Conservation (phyloP, 2,329 filamentous ascomycete genomes). For the Coleophoma crateriformis region DNA sequence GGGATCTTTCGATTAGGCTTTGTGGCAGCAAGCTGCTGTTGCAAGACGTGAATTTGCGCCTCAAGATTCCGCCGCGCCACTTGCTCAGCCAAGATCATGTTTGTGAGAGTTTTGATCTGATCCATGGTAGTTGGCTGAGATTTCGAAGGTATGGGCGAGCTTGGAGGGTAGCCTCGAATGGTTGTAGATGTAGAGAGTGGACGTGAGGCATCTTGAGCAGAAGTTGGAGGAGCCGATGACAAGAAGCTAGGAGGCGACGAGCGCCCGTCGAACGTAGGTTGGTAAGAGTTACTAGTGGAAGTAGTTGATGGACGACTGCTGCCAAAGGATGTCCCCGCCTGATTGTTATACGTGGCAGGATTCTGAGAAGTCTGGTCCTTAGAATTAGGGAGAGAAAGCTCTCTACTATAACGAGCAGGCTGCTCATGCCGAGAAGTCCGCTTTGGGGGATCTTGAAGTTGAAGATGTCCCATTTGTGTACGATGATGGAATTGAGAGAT, state of each 20-base stretch:
- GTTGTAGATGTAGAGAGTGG: slow-evolving; percentile 26
- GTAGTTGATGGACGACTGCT: slow-evolving; percentile 20
- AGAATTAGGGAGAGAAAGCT: slow-evolving; percentile 17
- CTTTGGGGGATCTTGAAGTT: slow-evolving; percentile 19
- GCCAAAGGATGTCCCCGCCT: slow-evolving; percentile 14
- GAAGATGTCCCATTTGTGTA: slow-evolving; percentile 6
- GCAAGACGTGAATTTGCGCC: slow-evolving; percentile 46
- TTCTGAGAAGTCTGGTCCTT: slow-evolving; percentile 7
- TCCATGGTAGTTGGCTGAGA: slow-evolving; percentile 30
- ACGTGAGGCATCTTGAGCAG: slow-evolving; percentile 10
- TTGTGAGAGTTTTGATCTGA: slow-evolving; percentile 43
- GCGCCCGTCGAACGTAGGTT: slow-evolving; percentile 14
- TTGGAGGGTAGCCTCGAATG: slow-evolving; percentile 20
- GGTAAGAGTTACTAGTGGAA: slow-evolving; percentile 17
- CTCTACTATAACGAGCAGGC: slow-evolving; percentile 14
- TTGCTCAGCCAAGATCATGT: slow-evolving; percentile 51
- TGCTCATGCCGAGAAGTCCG: slow-evolving; percentile 3
- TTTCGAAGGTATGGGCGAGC: slow-evolving; percentile 19
- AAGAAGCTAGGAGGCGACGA: slow-evolving; percentile 5
- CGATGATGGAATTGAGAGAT: slow-evolving; percentile 9
- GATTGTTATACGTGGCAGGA: slow-evolving; percentile 5
- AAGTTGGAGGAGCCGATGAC: slow-evolving; percentile 1
- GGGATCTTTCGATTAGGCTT: not conserved
- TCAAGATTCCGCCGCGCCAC: slow-evolving; percentile 50
- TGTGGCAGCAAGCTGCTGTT: slow-evolving; percentile 16